A percentile compares a stretch with the other conserved stretches of the same genome.
These are phyloP conservation scores for Saturnispora bothae DNA, from an alignment of 805 yeast species.

Conservation along the genomic window DNA sequence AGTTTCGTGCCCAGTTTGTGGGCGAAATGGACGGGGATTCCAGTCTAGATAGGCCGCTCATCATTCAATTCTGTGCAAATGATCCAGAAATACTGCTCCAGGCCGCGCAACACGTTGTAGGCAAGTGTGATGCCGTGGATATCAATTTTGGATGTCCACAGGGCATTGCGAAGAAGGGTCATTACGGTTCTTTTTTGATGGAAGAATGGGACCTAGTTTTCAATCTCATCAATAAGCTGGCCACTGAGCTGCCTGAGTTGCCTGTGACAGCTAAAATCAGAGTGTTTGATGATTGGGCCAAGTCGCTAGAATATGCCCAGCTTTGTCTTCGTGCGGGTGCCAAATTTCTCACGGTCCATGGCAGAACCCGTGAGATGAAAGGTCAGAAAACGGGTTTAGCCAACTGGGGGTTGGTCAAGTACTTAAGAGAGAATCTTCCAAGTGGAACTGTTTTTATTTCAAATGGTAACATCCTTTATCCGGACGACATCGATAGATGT, in stretches of 20 bases:
- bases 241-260: conserved; percentile 46
- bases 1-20: conserved; percentile 72
- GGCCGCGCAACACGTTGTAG: conserved; percentile 77
- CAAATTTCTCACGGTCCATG: conserved; percentile 88
- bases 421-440: conserved; percentile 68
- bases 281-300: conserved; percentile 74
- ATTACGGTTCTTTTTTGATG: conserved; percentile 92
- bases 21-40: conserved; percentile 62
- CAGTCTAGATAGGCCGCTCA: conserved; percentile 66
- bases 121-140: conserved; percentile 90
- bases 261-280: conserved; percentile 96
- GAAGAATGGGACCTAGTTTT: conserved; percentile 89
- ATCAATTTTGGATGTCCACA: conserved; percentile 96
- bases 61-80: conserved; percentile 95
- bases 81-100: conserved; percentile 73
- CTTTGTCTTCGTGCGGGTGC: conserved; percentile 92
- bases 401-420: conserved; percentile 75
- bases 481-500: conserved; percentile 72
- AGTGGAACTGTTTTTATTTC: conserved; percentile 79
- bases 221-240: conserved; percentile 60
- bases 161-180: conserved; percentile 90
- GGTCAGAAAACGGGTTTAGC: conserved; percentile 96
- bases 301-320: conserved; percentile 76
- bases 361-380: conserved; percentile 93
- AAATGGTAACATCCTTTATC: conserved; percentile 89